Percentiles rank a stretch among this genome's conserved stretches.
Conservation (phyloP, 805 yeast genomes). For the Cyberlindnera sargentensis region DNA sequence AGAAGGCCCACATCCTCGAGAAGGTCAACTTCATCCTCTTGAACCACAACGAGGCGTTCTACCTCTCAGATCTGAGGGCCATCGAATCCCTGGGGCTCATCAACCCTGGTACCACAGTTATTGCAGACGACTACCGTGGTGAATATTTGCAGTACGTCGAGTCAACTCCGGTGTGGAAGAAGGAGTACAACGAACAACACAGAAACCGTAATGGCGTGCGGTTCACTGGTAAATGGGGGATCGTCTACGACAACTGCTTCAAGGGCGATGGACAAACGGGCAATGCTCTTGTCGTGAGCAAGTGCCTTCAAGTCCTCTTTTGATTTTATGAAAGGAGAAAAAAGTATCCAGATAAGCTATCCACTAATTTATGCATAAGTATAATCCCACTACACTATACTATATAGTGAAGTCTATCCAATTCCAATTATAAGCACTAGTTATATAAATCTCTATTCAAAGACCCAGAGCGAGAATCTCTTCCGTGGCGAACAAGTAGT, state of each 20-base stretch:
- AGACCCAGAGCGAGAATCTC: not conserved
- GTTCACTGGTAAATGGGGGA: constrained; percentile 34
- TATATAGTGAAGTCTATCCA: no score
- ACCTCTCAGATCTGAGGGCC: not conserved
- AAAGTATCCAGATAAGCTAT: no score
- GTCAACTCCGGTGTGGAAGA: constrained; percentile 31
- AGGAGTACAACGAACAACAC: constrained; percentile 21
- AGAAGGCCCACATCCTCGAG: constrained; percentile 11
- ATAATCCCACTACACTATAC: no score
- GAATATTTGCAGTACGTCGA: constrained; percentile 34
- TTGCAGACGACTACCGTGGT: constrained; percentile 29
- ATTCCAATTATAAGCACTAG: no score
- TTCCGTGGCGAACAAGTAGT: constrained; percentile 21
- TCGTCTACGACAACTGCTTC: constrained; percentile 31
- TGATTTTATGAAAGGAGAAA: not conserved
- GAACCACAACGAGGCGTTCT: constrained; percentile 31
- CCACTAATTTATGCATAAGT: no score
- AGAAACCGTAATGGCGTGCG: constrained; percentile 25
- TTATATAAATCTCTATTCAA: not conserved
- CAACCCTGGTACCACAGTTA: constrained; percentile 31
- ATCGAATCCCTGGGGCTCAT: constrained; percentile 34
- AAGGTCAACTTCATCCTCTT: constrained; percentile 31
- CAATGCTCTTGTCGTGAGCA: constrained; percentile 13
- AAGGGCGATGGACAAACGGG: constrained; percentile 5
- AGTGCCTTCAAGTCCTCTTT: constrained; percentile 14